Percentiles rank a stretch among this genome's conserved stretches.
Conservation (phyloP, 257 asterid genomes). For the Anisodus tanguticus region DNA sequence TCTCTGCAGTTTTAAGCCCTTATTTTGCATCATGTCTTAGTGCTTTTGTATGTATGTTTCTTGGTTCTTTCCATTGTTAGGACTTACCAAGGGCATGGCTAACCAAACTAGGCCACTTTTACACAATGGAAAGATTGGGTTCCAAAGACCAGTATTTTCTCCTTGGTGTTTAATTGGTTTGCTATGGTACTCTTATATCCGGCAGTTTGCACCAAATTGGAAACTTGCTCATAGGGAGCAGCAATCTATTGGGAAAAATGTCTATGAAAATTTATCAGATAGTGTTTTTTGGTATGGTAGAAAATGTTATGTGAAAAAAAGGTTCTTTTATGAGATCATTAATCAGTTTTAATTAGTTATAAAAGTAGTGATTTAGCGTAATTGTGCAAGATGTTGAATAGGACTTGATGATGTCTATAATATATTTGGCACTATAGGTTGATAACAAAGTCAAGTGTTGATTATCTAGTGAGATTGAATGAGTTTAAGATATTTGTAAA, state of each 20-base stretch:
- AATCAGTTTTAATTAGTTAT: not conserved
- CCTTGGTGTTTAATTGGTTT: constrained; percentile 8
- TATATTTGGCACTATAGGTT: not conserved
- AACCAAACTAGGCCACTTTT: not conserved
- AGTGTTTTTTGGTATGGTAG: not conserved
- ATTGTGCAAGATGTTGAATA: not conserved
- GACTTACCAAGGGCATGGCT: constrained; percentile 9
- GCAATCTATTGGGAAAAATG: not conserved
- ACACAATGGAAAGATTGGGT: not conserved
- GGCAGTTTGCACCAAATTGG: not conserved
- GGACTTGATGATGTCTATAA: not conserved
- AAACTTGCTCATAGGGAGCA: not conserved
- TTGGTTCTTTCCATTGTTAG: not conserved
- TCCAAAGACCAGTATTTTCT: not conserved
- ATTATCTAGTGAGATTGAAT: not conserved
- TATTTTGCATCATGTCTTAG: constrained; percentile 17
- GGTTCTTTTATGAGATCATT: not conserved
- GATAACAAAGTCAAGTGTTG: not conserved
- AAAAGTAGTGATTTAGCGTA: not conserved
- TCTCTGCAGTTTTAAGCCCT: constrained; percentile 13
- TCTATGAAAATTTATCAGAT: not conserved
- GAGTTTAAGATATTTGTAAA: not conserved
- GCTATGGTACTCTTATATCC: constrained; percentile 12
- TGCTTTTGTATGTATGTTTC: not conserved
- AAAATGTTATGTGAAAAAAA: not conserved